phyloP scores from a whole-genome alignment of 2,329 filamentous ascomycete genomes.

The Sclerotinia spermophila region DNA sequence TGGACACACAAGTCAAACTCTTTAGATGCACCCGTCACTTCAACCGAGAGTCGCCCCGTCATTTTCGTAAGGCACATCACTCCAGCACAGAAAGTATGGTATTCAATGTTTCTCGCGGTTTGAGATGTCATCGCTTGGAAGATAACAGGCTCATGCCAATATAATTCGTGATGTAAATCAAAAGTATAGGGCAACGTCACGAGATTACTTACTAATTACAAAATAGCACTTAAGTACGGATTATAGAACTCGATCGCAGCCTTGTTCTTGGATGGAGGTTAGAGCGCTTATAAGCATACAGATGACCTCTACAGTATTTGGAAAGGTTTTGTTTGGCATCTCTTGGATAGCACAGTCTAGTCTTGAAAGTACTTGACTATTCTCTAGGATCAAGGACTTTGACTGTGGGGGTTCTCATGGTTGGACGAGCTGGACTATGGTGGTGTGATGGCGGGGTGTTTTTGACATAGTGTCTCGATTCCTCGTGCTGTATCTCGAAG shows the following conservation, averaged over 20 bases:
- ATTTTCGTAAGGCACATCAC: not conserved
- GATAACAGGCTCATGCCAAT: not conserved
- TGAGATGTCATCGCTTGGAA: not conserved
- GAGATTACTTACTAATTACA: not conserved
- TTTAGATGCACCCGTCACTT: not conserved
- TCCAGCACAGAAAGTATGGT: not conserved
- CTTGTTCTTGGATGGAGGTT: conserved; percentile 5
- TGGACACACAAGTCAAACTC: not conserved
- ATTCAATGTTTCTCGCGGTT: not conserved
- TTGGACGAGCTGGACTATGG: not conserved
- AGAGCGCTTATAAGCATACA: not conserved
- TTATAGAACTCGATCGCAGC: not conserved
- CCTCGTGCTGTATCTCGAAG: not conserved
- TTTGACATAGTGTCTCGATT: not conserved
- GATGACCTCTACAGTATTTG: not conserved
- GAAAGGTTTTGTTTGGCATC: not conserved
- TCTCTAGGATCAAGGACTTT: not conserved
- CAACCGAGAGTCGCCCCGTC: not conserved
- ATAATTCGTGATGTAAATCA: not conserved
- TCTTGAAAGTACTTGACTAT: not conserved
- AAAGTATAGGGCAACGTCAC: not conserved
- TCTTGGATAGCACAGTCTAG: not conserved
- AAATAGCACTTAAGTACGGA: not conserved
- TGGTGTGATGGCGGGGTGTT: not conserved
- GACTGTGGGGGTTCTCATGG: not conserved